Evolutionary conservation across 2,329 filamentous ascomycete species (phyloP).

Genomic region (Colletotrichum noveboracense): DNA sequence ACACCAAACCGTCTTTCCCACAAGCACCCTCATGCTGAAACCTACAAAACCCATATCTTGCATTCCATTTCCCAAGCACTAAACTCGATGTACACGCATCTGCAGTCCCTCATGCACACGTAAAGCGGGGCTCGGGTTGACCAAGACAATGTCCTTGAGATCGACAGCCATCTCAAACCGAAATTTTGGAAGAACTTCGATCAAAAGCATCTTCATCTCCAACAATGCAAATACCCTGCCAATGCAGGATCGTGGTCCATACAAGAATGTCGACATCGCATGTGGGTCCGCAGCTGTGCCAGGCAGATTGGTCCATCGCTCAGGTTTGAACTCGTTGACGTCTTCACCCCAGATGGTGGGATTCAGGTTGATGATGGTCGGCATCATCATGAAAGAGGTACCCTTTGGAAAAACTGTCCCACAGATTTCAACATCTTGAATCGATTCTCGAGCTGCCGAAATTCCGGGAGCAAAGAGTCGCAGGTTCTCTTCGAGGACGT

Average conservation of each 20-base stretch:
- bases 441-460: conserved; percentile 34
- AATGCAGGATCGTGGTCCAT: conserved; percentile 42
- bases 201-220: conserved; percentile 42
- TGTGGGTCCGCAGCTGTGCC: conserved; percentile 30
- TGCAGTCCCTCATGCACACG: neutral
- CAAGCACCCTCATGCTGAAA: too few relatives aligned
- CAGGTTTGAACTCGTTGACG: conserved; percentile 39
- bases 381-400: conserved; percentile 38
- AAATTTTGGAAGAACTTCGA: conserved; percentile 36
- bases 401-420: conserved; percentile 39
- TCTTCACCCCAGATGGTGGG: conserved; percentile 42
- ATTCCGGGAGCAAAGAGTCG: conserved; percentile 44
- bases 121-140: neutral
- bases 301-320: conserved; percentile 37
- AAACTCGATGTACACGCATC: too few relatives aligned
- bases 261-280: conserved; percentile 40
- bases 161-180: conserved; percentile 27
- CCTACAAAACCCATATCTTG: too few relatives aligned
- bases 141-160: conserved; percentile 26
- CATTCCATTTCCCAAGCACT: too few relatives aligned
- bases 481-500: conserved; percentile 48
- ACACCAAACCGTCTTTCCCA: too few relatives aligned
- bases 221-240: conserved; percentile 39
- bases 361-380: conserved; percentile 39
- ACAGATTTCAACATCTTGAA: conserved; percentile 34